Evolutionary conservation across 75 land plant genomes (phyloP).

Genomic region (Ceratopteris richardii): DNA sequence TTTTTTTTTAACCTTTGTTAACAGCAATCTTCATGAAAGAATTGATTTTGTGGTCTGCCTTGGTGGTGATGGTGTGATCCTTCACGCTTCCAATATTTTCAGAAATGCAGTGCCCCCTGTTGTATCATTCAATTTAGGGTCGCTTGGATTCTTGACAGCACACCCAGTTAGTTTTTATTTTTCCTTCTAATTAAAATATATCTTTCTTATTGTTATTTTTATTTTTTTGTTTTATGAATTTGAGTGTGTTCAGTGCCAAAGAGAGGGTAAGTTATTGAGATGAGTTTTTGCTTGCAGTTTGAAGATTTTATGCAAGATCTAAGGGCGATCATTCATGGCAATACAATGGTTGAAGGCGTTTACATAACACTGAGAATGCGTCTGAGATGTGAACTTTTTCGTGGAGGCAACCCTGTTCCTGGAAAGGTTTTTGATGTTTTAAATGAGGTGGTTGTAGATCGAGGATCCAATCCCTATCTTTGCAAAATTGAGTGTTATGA

Average conservation of each 20-base stretch:
- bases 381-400: conserved; percentile 76
- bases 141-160: conserved; percentile 95
- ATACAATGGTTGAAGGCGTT: conserved; percentile 70
- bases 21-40: conserved; percentile 95
- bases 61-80: conserved; percentile 98
- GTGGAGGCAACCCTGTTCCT: conserved; percentile 80
- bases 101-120: conserved; percentile 90
- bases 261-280: too few relatives aligned
- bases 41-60: conserved; percentile 98
- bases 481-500: conserved; percentile 99
- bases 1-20: neutral
- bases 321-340: conserved; percentile 88
- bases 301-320: conserved; percentile 68
- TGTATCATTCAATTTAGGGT: conserved; percentile 97
- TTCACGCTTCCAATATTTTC: conserved; percentile 95
- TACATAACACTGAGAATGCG: conserved; percentile 97
- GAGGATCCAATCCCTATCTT: conserved; percentile 96
- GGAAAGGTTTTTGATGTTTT: conserved; percentile 94
- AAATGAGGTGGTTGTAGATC: conserved; percentile 96
- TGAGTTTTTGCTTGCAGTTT: conserved; percentile 44
- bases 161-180: conserved; percentile 54
- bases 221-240: too few relatives aligned
- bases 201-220: neutral
- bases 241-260: too few relatives aligned
- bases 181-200: neutral